Conservation (phyloP, 352 stramenopile genomes). For the Phytophthora fragariaefolia region DNA sequence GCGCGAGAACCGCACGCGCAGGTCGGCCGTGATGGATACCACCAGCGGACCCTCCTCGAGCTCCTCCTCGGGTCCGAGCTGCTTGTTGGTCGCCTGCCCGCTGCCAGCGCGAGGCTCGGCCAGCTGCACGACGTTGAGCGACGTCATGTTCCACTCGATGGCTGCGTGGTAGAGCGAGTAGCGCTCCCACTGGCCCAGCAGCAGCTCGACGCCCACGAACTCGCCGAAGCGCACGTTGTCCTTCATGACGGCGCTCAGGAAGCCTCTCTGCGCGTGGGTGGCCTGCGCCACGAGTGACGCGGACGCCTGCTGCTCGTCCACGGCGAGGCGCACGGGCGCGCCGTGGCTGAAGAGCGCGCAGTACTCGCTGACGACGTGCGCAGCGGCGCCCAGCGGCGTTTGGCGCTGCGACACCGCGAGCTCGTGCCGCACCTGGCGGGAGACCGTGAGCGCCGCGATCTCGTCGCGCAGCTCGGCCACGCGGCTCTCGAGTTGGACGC, state of each 20-base stretch:
- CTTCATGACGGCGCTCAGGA: slow-evolving; percentile 48
- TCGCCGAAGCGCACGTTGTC: slow-evolving; percentile 53
- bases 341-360: slow-evolving; percentile 56
- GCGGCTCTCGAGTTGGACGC: slow-evolving; percentile 34
- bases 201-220: slow-evolving; percentile 42
- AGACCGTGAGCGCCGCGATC: slow-evolving; percentile 46
- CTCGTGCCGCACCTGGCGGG: slow-evolving; percentile 41
- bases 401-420: slow-evolving; percentile 30
- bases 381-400: slow-evolving; percentile 32
- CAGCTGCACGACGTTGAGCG: slow-evolving; percentile 43
- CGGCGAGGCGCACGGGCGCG: slow-evolving; percentile 46
- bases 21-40: slow-evolving; percentile 34
- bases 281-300: slow-evolving; percentile 26
- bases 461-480: slow-evolving; percentile 58
- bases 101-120: slow-evolving; percentile 14
- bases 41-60: slow-evolving; percentile 33
- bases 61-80: too few species aligned
- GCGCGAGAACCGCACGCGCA: slow-evolving; percentile 52
- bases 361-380: slow-evolving; percentile 57
- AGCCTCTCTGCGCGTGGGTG: slow-evolving; percentile 37
- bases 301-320: slow-evolving; percentile 33
- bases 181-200: slow-evolving; percentile 61
- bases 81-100: slow-evolving; percentile 35
- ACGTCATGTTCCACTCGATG: slow-evolving; percentile 56
- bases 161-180: slow-evolving; percentile 58